phyloP scores from a whole-genome alignment of 2,329 filamentous ascomycete genomes.

The Domatiomyces globalis region DNA sequence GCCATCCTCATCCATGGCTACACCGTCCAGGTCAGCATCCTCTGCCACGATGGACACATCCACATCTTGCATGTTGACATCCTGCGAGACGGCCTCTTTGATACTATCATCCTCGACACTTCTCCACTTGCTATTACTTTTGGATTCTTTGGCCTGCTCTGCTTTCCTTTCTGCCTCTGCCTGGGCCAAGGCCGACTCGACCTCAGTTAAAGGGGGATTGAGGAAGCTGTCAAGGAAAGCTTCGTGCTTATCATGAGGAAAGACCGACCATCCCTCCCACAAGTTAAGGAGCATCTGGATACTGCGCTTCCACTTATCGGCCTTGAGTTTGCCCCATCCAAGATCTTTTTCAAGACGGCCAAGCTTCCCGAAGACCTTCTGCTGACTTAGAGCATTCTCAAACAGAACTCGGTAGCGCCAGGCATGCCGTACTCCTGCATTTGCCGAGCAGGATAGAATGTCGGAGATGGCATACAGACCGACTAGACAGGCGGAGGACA shows the following conservation, averaged over 20 bases:
- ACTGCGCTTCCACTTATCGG: slow-evolving; percentile 73
- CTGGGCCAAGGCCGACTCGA: slow-evolving; percentile 27
- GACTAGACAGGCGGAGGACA: slow-evolving; percentile 60
- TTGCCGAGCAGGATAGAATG: slow-evolving; percentile 62
- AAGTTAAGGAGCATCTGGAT: slow-evolving; percentile 53
- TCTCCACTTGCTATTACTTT: slow-evolving; percentile 7
- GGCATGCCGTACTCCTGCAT: slow-evolving; percentile 63
- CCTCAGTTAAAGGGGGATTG: slow-evolving; percentile 46
- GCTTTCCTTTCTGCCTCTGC: slow-evolving; percentile 24
- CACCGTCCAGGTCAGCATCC: slow-evolving; percentile 20
- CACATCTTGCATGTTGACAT: slow-evolving; percentile 24
- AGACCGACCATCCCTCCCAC: slow-evolving; percentile 54
- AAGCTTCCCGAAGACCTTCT: slow-evolving; percentile 59
- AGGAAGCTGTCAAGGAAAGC: slow-evolving; percentile 57
- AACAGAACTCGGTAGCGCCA: slow-evolving; percentile 79
- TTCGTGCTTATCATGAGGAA: slow-evolving; percentile 60
- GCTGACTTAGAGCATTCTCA: slow-evolving; percentile 53
- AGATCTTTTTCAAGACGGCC: slow-evolving; percentile 58
- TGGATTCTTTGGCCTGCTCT: slow-evolving; percentile 15
- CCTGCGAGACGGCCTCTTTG: slow-evolving; percentile 10
- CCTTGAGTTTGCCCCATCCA: slow-evolving; percentile 65
- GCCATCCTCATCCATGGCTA: slow-evolving; percentile 26
- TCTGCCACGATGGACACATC: slow-evolving; percentile 22
- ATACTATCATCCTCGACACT: slow-evolving; percentile 13
- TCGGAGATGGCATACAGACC: slow-evolving; percentile 70